Evolutionary conservation across 2,329 filamentous ascomycete genomes (phyloP).

Genomic region (Phoma sp.): DNA sequence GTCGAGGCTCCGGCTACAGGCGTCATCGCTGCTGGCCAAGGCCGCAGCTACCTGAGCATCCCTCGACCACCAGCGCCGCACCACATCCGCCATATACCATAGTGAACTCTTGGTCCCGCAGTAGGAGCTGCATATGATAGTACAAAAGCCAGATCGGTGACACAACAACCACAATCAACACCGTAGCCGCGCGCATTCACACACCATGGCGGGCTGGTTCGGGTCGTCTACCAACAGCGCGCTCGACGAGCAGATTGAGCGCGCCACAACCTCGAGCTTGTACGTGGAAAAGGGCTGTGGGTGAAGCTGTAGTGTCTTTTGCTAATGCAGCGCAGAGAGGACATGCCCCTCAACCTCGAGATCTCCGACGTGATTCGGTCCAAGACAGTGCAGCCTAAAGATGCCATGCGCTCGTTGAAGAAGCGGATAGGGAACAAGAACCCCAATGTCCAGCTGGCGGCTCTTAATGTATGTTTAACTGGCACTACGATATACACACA

Average conservation of each 20-base stretch:
- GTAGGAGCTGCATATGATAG: neutral
- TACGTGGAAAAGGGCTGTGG: constrained; percentile 51
- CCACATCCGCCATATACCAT: neutral
- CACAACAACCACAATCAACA: neutral
- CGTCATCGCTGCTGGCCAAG: constrained; percentile 3
- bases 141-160: neutral
- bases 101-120: neutral
- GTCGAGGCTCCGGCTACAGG: constrained; percentile 2
- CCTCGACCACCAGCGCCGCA: neutral
- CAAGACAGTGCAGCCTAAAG: constrained; percentile 95
- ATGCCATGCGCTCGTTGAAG: constrained; percentile 97
- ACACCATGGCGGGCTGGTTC: constrained; percentile 92
- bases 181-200: neutral
- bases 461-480: constrained; percentile 75
- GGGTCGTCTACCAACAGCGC: constrained; percentile 81
- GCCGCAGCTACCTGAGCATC: constrained; percentile 8
- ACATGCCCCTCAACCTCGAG: constrained; percentile 96
- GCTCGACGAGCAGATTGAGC: constrained; percentile 96
- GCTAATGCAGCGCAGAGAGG: constrained; percentile 68
- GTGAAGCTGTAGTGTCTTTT: neutral
- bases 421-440: constrained; percentile 96
- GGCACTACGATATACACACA: neutral
- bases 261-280: constrained; percentile 92
- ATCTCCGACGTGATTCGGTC: constrained; percentile 97
- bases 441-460: constrained; percentile 92